Percentiles rank a stretch among this genome's conserved stretches.
Conservation (phyloP, 306 rosid species). For the Abrus precatorius region DNA sequence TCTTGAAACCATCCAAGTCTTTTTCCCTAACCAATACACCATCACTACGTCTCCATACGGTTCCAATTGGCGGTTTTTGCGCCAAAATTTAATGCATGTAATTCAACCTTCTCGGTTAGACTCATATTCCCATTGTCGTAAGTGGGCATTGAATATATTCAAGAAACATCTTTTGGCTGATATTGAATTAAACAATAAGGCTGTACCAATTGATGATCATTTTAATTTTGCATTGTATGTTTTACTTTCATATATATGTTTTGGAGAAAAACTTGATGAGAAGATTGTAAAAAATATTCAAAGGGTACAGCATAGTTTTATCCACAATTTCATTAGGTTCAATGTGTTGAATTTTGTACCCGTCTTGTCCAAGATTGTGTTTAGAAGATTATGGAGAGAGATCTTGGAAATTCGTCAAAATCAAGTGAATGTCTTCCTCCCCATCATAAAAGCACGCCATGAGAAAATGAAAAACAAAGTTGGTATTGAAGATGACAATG, state of each 20-base stretch:
- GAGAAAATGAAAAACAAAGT: slow-evolving; percentile 28
- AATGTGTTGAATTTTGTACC: slow-evolving; percentile 61
- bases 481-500: not conserved
- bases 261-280: slow-evolving; percentile 56
- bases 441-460: slow-evolving; percentile 59
- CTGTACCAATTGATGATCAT: slow-evolving; percentile 41
- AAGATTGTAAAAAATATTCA: slow-evolving; percentile 30
- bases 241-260: slow-evolving; percentile 52
- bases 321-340: slow-evolving; percentile 53
- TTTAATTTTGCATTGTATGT: slow-evolving; percentile 48
- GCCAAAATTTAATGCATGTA: slow-evolving; percentile 57
- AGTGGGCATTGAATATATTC: slow-evolving; percentile 42
- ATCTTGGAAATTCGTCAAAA: slow-evolving; percentile 47
- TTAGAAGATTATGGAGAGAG: slow-evolving; percentile 54
- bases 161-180: slow-evolving; percentile 30
- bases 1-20: slow-evolving; percentile 41
- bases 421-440: slow-evolving; percentile 51
- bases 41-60: slow-evolving; percentile 57
- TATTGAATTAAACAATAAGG: slow-evolving; percentile 34
- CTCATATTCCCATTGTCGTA: slow-evolving; percentile 55
- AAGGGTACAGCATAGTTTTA: slow-evolving; percentile 38
- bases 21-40: slow-evolving; percentile 48
- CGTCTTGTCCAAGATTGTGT: slow-evolving; percentile 52
- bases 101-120: slow-evolving; percentile 52
- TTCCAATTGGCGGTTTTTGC: slow-evolving; percentile 56